These are phyloP conservation scores for Rutidosis leptorrhynchoides DNA, from an alignment of 129 eudicot genomes.

Conservation along the genomic window DNA sequence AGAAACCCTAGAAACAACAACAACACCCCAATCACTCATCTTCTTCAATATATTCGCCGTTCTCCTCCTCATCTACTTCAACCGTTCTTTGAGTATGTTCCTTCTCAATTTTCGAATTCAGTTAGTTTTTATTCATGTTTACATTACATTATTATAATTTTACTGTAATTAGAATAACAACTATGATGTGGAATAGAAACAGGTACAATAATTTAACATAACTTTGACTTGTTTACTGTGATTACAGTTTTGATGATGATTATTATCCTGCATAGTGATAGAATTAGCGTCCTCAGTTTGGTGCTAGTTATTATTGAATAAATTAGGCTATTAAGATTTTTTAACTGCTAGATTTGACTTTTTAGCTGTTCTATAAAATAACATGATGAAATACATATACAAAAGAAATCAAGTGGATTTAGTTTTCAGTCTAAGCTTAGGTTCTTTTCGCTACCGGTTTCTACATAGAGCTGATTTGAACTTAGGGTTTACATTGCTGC, in stretches of 20 bases:
- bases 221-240: too few relatives aligned
- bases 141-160: not conserved
- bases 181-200: not conserved
- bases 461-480: not conserved
- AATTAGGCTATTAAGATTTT: not conserved
- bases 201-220: too few relatives aligned
- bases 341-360: not conserved
- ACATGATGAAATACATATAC: not conserved
- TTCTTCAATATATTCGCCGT: too few relatives aligned
- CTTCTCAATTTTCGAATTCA: not conserved
- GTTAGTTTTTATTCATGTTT: not conserved
- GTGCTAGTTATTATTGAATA: too few relatives aligned
- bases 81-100: slow-evolving; percentile 73
- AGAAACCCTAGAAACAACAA: slow-evolving; percentile 52
- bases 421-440: not conserved
- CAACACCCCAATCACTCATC: slow-evolving; percentile 28
- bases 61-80: too few relatives aligned
- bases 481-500: not conserved
- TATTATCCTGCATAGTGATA: not conserved
- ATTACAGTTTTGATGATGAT: not conserved
- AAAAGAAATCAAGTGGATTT: not conserved
- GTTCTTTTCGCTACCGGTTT: not conserved
- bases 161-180: not conserved
- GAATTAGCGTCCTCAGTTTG: not conserved
- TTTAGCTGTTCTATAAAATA: not conserved